These are phyloP conservation scores for Colletotrichum navitas DNA, from an alignment of 2,329 filamentous ascomycete species.

Conservation along the genomic window DNA sequence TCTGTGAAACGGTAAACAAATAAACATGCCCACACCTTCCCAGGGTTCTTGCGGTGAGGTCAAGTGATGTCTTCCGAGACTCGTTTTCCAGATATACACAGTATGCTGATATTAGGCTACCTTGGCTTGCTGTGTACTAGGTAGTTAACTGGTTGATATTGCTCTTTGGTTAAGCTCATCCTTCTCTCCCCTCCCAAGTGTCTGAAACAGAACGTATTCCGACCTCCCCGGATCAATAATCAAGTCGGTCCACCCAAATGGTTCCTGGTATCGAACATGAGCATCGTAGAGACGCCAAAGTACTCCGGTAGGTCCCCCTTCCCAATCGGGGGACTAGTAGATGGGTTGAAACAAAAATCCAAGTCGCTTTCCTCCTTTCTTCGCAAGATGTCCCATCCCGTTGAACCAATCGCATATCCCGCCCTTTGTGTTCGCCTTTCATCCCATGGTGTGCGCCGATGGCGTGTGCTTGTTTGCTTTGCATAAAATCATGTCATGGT, in stretches of 20 bases:
- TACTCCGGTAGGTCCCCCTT: slow-evolving; percentile 34
- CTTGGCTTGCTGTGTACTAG: slow-evolving; percentile 34
- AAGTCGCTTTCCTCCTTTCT: slow-evolving; percentile 35
- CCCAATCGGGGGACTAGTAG: slow-evolving; percentile 18
- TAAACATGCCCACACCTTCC: neutral
- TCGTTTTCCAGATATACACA: slow-evolving; percentile 27
- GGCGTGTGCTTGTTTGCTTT: slow-evolving; percentile 30
- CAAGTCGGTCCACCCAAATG: slow-evolving; percentile 27
- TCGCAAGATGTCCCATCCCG: slow-evolving; percentile 36
- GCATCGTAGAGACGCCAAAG: slow-evolving; percentile 42
- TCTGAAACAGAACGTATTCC: slow-evolving; percentile 24
- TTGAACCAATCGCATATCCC: slow-evolving; percentile 27
- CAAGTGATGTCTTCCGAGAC: neutral
- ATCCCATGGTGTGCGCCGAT: slow-evolving; percentile 31
- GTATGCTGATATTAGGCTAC: slow-evolving; percentile 39
- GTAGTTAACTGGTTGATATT: slow-evolving; percentile 8
- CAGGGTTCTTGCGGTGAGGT: neutral
- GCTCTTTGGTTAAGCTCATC: slow-evolving; percentile 1
- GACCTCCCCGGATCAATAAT: slow-evolving; percentile 12
- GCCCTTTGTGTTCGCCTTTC: slow-evolving; percentile 15
- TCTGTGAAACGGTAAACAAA: slow-evolving; percentile 36
- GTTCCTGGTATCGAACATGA: slow-evolving; percentile 43
- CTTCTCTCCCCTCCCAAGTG: neutral
- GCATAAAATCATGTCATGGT: slow-evolving; percentile 38
- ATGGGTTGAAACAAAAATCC: slow-evolving; percentile 30